Conservation (phyloP, 805 yeast species). For the Hanseniaspora jakobsenii region DNA sequence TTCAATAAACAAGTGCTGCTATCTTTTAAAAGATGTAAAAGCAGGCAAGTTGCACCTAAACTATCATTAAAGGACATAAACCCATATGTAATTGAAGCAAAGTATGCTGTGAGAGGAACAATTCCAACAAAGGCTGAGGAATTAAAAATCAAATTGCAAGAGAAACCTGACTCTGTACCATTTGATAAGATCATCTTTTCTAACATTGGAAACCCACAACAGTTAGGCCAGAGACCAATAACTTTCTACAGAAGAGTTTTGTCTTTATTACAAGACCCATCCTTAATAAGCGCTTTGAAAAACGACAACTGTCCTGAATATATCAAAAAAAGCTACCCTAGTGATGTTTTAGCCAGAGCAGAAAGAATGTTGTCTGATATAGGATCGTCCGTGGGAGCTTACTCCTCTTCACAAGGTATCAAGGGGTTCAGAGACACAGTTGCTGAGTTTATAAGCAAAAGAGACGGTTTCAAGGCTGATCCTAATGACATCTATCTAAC, state of each 20-base stretch:
- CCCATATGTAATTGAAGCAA: slow-evolving; percentile 64
- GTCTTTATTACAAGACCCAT: slow-evolving; percentile 77
- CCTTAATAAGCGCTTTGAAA: slow-evolving; percentile 32
- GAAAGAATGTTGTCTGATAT: slow-evolving; percentile 43
- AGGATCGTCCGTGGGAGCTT: slow-evolving; percentile 81
- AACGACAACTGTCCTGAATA: slow-evolving; percentile 24
- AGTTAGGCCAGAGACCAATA: slow-evolving; percentile 82
- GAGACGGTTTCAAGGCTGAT: slow-evolving; percentile 64
- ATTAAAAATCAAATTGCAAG: slow-evolving; percentile 43
- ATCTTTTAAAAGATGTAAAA: slow-evolving; percentile 6
- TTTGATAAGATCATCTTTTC: slow-evolving; percentile 72
- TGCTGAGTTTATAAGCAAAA: slow-evolving; percentile 61
- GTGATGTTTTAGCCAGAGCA: slow-evolving; percentile 70
- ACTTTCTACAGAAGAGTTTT: slow-evolving; percentile 91
- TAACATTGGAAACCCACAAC: slow-evolving; percentile 97
- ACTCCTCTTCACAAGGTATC: slow-evolving; percentile 87
- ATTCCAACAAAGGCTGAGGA: slow-evolving; percentile 92
- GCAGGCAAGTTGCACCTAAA: slow-evolving; percentile 26
- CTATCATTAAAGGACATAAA: slow-evolving; percentile 48
- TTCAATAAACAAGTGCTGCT: not conserved
- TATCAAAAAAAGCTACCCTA: slow-evolving; percentile 31
- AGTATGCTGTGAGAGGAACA: slow-evolving; percentile 91
- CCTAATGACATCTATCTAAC: slow-evolving; percentile 73
- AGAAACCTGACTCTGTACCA: slow-evolving; percentile 54
- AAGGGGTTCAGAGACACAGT: slow-evolving; percentile 58